phyloP scores from a whole-genome alignment of 108 stramenopile species.

The Cyclotella baltica region DNA sequence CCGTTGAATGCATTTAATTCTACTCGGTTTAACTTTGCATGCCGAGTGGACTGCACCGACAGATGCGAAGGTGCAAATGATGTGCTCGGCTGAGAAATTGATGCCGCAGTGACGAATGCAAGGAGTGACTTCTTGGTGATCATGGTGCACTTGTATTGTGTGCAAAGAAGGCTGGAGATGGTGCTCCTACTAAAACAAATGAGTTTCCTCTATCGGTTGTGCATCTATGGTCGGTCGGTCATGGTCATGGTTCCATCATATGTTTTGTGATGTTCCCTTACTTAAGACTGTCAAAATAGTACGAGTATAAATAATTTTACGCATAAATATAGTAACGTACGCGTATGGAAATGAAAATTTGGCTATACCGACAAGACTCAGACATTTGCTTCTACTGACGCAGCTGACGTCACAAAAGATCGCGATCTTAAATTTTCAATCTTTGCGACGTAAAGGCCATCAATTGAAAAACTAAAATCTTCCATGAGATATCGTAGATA shows the following conservation, averaged over 20 bases:
- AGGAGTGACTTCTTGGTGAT: constrained; percentile 3
- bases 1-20: constrained; percentile 20
- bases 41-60: neutral
- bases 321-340: no score
- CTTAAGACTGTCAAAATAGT: no score
- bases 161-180: no score
- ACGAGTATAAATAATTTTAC: no score
- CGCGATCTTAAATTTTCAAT: neutral
- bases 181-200: neutral
- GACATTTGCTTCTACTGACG: neutral
- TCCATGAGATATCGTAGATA: no score
- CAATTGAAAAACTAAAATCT: no score
- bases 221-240: no score
- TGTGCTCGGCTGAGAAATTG: neutral
- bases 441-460: neutral
- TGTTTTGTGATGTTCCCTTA: no score
- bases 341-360: neutral
- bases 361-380: neutral
- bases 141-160: no score
- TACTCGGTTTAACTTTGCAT: neutral
- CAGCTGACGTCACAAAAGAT: neutral
- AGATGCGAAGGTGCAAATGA: neutral
- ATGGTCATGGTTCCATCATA: no score
- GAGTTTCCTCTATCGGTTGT: no score
- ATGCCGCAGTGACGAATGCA: neutral